Evolutionary conservation across 2,329 filamentous ascomycete species (phyloP).

Genomic region (Cyclaneusma minus): DNA sequence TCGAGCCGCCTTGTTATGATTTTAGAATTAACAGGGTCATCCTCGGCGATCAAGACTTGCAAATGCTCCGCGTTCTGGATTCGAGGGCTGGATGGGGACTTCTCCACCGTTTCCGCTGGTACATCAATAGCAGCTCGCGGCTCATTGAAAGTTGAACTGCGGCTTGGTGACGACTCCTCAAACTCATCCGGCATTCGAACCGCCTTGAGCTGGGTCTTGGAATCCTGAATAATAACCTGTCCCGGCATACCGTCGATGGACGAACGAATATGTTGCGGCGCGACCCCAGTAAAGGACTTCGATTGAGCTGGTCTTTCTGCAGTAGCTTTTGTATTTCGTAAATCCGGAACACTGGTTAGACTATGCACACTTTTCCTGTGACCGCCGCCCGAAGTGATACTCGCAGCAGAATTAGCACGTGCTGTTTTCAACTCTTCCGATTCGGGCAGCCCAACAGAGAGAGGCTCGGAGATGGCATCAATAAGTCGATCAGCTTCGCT

Average conservation of each 20-base stretch:
- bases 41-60: slow-evolving; percentile 67
- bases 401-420: slow-evolving; percentile 6
- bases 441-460: slow-evolving; percentile 25
- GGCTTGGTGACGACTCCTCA: slow-evolving; percentile 3
- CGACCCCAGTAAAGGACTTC: slow-evolving; percentile 7
- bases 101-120: slow-evolving; percentile 1
- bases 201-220: slow-evolving; percentile 25
- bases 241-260: slow-evolving; percentile 21
- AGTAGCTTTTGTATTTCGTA: slow-evolving; percentile 3
- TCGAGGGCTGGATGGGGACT: slow-evolving; percentile 1
- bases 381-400: too few species aligned
- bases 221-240: slow-evolving; percentile 22
- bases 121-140: slow-evolving; percentile 10
- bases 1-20: slow-evolving; percentile 69
- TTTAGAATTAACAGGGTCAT: slow-evolving; percentile 75
- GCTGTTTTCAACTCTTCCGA: slow-evolving; percentile 8
- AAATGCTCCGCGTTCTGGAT: slow-evolving; percentile 10
- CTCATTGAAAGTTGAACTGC: too few species aligned
- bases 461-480: slow-evolving; percentile 51
- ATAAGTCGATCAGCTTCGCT: slow-evolving; percentile 58
- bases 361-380: slow-evolving; percentile 10
- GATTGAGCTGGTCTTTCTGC: slow-evolving; percentile 8
- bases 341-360: slow-evolving; percentile 8
- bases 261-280: slow-evolving; percentile 8
- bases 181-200: slow-evolving; percentile 29